These are phyloP conservation scores for Naganishia albida DNA, from an alignment of 1,284 basidiomycete species.

Conservation along the genomic window DNA sequence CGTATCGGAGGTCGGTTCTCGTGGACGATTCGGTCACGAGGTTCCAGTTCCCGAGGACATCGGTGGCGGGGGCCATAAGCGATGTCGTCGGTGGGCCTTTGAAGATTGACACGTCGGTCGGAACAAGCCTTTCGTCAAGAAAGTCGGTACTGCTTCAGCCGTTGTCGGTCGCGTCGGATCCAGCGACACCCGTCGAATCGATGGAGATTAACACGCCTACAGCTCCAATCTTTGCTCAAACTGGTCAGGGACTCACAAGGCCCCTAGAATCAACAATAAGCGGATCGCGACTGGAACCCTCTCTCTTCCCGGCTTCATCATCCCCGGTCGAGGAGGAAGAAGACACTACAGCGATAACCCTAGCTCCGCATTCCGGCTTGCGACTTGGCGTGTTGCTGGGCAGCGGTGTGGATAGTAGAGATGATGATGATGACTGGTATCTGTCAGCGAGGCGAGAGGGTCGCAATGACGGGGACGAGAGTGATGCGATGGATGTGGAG, in stretches of 20 bases:
- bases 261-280: background rate
- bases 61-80: no score
- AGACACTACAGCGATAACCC: conserved; percentile 18
- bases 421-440: conserved; percentile 22
- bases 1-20: conserved; percentile 6
- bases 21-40: conserved; percentile 34
- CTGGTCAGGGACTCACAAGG: background rate
- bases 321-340: conserved; percentile 39
- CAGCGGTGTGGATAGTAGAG: conserved; percentile 34
- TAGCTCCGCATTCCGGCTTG: conserved; percentile 43
- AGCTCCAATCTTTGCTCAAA: background rate
- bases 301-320: conserved; percentile 39
- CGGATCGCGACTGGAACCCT: conserved; percentile 34
- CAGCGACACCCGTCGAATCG: background rate
- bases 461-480: conserved; percentile 36
- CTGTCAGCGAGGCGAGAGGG: conserved; percentile 8
- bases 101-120: background rate
- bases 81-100: no score
- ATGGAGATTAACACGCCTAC: conserved; percentile 17
- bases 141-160: background rate
- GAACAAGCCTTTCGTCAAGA: background rate
- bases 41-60: conserved; percentile 30
- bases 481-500: conserved; percentile 30
- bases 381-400: conserved; percentile 47
- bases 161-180: background rate